Base-by-base conservation (phyloP, 1,139 yeast species). In the Saccharomycopsis hybrid region DNA sequence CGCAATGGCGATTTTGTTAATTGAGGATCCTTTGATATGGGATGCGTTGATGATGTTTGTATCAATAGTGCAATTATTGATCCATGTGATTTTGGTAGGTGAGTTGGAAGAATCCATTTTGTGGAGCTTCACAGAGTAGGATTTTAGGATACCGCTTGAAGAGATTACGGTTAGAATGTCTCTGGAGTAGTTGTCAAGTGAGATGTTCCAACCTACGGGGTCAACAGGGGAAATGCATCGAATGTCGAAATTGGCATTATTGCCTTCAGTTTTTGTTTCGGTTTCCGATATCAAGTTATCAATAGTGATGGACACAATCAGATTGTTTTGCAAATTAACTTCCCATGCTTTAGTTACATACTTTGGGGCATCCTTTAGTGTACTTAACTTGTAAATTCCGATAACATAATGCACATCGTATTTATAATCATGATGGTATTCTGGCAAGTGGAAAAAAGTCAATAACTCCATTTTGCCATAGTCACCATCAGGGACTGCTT, bases 1-100 rank as follows among this genome's bases (percentile, higher is more conserved):
- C 9, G 85, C 80, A 9, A 89, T 72, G 1, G 95, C 95, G 47
- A 87, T 69, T 58, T 85, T 87, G 48, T 80, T 77, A 25, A 84
- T 77, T 0, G 92, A 80, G 0, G 96, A 85, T 0, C 89, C 95
- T 48, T 83, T 79, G 1, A 87, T 72, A 46, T 71, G 71, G 9
- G 76, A 65, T 1, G 85, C 76, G 41, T 75, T 67, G 2, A 55
- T 47, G 3, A 85, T 71, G 31, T 80, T 81, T 0, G 96, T 84
- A 43, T 73, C 69, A 8, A 85, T 62, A 7, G 61, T 66, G 9
- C 67, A 62, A 3, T 72, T 70, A 33, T 76, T 71, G 2, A 68
- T 64, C 95, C 95, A 87, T 3, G 5, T 28, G 4, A 39, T 28
- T 18, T 39, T 42, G 13, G 40, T 35, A 4, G 33, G 18, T 13